Conservation (phyloP, 306 rosid genomes). For the Inga oerstediana region DNA sequence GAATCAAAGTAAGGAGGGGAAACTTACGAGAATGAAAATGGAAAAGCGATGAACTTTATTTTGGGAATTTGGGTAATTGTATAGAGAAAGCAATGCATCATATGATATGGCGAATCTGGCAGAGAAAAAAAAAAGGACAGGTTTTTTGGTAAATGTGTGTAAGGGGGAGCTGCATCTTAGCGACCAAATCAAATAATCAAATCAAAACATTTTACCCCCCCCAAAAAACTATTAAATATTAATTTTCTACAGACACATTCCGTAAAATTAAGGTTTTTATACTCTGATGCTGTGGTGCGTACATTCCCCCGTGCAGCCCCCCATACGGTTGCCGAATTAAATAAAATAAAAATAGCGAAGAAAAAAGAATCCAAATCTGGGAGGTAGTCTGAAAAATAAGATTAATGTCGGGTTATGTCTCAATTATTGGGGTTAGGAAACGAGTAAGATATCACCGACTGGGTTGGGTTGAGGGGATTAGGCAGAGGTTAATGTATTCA, state of each 20-base stretch:
- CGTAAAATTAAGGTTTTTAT: background rate
- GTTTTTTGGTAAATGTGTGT: background rate
- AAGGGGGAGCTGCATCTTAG: background rate
- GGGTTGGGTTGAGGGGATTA: background rate
- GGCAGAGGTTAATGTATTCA: conserved; percentile 8
- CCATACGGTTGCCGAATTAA: too few relatives aligned
- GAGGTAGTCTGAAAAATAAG: background rate
- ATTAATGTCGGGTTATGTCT: conserved; percentile 9
- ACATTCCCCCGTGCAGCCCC: conserved; percentile 21
- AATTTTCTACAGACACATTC: background rate
- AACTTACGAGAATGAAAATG: background rate
- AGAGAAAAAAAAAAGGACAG: background rate
- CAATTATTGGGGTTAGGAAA: background rate
- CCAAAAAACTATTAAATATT: background rate
- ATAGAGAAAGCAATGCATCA: conserved; percentile 8
- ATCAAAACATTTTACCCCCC: background rate
- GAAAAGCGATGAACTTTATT: background rate
- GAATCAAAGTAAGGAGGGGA: background rate
- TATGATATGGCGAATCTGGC: background rate
- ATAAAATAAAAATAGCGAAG: background rate
- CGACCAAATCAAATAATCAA: background rate
- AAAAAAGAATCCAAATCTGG: background rate
- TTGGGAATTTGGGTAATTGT: background rate
- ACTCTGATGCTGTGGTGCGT: background rate
- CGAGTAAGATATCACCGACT: conserved; percentile 1